Percentiles rank a stretch among this genome's conserved stretches.
phyloP scores from a whole-genome alignment of 176 grass and related monocot species.

The maize (Zea mays) region DNA sequence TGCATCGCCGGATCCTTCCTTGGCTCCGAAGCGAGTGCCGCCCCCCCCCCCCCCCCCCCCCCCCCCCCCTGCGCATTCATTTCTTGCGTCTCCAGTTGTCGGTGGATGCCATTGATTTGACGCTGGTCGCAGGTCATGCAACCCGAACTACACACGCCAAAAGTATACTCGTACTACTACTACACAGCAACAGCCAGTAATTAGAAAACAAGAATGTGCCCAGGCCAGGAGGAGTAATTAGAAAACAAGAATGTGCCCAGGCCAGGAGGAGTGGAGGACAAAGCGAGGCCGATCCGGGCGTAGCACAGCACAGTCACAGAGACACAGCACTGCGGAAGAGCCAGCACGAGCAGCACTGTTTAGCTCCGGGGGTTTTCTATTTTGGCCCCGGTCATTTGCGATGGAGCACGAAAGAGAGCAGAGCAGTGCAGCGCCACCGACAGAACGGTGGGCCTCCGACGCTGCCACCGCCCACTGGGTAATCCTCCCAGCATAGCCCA shows the following conservation, averaged over 20 bases:
- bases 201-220: not conserved
- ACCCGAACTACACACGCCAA: not conserved
- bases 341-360: too few relatives aligned
- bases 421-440: too few relatives aligned
- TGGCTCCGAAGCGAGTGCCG: constrained; percentile 41
- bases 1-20: not conserved
- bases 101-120: constrained; percentile 40
- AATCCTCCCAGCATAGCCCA: not conserved
- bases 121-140: constrained; percentile 14
- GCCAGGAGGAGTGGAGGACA: too few relatives aligned
- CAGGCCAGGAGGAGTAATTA: not conserved
- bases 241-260: not conserved
- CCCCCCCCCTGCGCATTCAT: constrained; percentile 8
- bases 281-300: too few relatives aligned
- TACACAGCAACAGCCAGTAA: not conserved
- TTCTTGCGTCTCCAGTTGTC: constrained; percentile 40
- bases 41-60: too few relatives aligned
- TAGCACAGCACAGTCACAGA: not conserved
- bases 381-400: too few relatives aligned
- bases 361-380: too few relatives aligned
- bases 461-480: not conserved
- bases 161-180: not conserved
- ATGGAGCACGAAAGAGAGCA: too few relatives aligned
- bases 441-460: too few relatives aligned
- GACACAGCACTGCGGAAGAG: not conserved